Base-by-base conservation (phyloP, 2,329 filamentous ascomycete genomes). In the Alternaria postmessia region DNA sequence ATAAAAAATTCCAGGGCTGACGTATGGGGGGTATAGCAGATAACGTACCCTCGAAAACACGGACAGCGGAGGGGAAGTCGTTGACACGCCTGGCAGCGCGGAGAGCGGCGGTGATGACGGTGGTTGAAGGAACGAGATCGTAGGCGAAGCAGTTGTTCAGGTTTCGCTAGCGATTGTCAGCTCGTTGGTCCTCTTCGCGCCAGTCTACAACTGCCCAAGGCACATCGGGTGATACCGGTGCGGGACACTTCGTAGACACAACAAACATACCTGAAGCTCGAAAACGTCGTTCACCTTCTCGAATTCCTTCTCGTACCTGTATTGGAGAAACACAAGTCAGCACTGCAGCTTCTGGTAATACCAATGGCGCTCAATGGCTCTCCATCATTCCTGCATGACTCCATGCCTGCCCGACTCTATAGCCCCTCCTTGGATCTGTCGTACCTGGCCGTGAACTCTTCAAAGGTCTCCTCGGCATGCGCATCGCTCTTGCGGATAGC, bases 121-220 rank as follows among this genome's bases (percentile, higher is more conserved):
- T 89, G 68, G 94, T 89, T 44, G 94, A 95, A 78, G 96, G 95
- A 70, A 99, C 95, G 77, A 99, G 91, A 89, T 99, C 95, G 90
- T 99, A 99, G 79, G 95, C 95, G 84, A 99, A 99, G 80, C 93
- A 94, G 86, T 99, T 99, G 90, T 99, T 99, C 79, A 97, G 87
- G 86, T 97, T 97, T 82, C 93, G 92, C 88, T 93, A 78, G 68
- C 16, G 22, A 18, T 20, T 49, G 57, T 77, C 57, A 77, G 69
- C 51, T 53, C 18, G 34, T 14, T 63, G 47, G 28, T 41, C 44
- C 38, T 36, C 9, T 41, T 57, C 28, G 32, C 24, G 51, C 28
- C 24, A 22, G 26, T 49, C 43, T 20, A 24, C 28, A 54, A 48
- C 53, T 41, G 46, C 59, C 60, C 60, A 56, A 57, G 54, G 47